These are phyloP conservation scores for Populus simonii DNA, from an alignment of 345 rosid species.

Conservation along the genomic window DNA sequence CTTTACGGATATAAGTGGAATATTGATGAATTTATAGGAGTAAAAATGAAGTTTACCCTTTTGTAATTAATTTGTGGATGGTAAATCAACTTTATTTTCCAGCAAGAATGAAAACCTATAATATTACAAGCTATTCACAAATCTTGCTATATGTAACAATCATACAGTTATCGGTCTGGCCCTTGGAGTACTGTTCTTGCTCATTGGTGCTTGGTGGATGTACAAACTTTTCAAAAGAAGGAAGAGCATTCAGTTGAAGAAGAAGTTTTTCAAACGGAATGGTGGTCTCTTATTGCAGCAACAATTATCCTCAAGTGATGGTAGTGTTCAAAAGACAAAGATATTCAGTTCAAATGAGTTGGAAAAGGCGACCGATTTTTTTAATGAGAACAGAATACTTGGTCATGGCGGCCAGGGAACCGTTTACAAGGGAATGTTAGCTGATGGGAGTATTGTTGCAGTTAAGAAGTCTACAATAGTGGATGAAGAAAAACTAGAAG, in stretches of 20 bases:
- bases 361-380: conserved; percentile 2
- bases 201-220: not conserved
- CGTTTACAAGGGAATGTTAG: conserved; percentile 15
- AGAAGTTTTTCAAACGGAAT: not conserved
- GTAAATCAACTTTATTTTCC: no score
- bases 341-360: conserved; percentile 5
- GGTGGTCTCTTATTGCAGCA: not conserved
- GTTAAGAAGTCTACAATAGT: conserved; percentile 5
- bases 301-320: not conserved
- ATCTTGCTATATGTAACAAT: no score
- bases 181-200: not conserved
- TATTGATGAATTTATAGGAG: no score
- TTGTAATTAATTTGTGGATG: no score
- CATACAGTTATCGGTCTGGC: not conserved
- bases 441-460: conserved; percentile 11
- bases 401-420: conserved; percentile 19
- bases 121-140: no score
- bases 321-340: not conserved
- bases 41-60: no score
- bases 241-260: not conserved
- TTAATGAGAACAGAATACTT: conserved; percentile 8
- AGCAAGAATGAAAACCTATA: no score
- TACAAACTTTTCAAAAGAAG: no score
- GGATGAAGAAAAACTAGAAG: not conserved
- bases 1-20: no score